These are phyloP conservation scores for Apophysomyces variabilis DNA, from an alignment of 371 early-diverging fungal species.

Conservation along the genomic window DNA sequence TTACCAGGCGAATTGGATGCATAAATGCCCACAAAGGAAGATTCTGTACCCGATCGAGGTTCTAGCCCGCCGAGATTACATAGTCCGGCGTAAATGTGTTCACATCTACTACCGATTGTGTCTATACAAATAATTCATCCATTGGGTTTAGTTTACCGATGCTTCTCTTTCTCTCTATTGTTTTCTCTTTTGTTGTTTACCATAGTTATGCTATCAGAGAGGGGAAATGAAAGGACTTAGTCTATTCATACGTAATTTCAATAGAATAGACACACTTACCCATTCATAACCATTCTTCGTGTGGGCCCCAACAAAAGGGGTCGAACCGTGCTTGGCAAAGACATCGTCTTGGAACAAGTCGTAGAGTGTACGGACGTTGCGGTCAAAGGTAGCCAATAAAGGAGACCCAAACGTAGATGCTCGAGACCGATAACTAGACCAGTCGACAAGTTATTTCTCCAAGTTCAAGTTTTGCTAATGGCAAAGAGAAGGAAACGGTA, in stretches of 20 bases:
- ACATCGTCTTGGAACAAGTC: slow-evolving; percentile 57
- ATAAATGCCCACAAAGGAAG: slow-evolving; percentile 58
- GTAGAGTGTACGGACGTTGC: slow-evolving; percentile 53
- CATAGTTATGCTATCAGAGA: slow-evolving; percentile 6
- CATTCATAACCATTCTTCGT: slow-evolving; percentile 20
- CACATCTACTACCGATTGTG: slow-evolving; percentile 23
- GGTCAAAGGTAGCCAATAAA: slow-evolving; percentile 46
- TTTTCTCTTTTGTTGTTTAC: slow-evolving; percentile 5
- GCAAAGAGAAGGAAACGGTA: no score
- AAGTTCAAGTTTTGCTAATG: no score
- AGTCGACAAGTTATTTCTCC: no score
- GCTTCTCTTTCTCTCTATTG: not conserved
- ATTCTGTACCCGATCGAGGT: slow-evolving; percentile 46
- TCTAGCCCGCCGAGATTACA: slow-evolving; percentile 35
- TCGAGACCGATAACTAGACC: slow-evolving; percentile 62
- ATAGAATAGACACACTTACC: slow-evolving; percentile 24
- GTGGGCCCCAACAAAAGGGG: slow-evolving; percentile 31
- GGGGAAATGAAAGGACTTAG: not conserved
- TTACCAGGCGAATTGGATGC: slow-evolving; percentile 54
- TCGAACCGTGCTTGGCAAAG: slow-evolving; percentile 35
- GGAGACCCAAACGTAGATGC: slow-evolving; percentile 63
- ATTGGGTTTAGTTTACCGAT: no score
- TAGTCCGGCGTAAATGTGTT: slow-evolving; percentile 33
- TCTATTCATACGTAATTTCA: no score
- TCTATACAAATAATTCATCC: slow-evolving; percentile 17